Evolutionary conservation across 176 grass and related monocot genomes (phyloP).

Genomic region (Musa beccarii): DNA sequence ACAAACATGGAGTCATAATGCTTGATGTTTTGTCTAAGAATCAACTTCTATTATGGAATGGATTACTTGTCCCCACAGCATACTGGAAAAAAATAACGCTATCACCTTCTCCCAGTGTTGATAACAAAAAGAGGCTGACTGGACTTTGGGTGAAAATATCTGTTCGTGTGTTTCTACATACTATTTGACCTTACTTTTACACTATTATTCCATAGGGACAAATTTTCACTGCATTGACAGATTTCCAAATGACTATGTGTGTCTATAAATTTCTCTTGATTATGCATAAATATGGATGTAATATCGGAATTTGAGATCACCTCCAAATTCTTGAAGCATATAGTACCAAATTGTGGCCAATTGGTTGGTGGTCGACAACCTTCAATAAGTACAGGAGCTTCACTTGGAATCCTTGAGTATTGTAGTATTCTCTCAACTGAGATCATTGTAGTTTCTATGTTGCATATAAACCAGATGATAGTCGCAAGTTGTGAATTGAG

Average conservation of each 20-base stretch:
- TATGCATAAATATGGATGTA: neutral
- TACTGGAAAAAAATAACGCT: too few species aligned
- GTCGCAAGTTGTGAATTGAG: conserved; percentile 64
- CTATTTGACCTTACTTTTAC: too few species aligned
- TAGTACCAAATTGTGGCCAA: conserved; percentile 71
- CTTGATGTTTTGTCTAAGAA: too few species aligned
- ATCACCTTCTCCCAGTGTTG: too few species aligned
- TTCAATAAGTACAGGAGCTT: conserved; percentile 75
- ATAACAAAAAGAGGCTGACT: too few species aligned
- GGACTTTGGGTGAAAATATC: too few species aligned
- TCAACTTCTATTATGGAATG: too few species aligned
- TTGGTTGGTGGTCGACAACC: conserved; percentile 29
- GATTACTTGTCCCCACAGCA: too few species aligned
- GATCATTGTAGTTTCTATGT: conserved; percentile 91
- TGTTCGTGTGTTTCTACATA: too few species aligned
- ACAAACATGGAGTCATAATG: too few species aligned
- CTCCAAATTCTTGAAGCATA: conserved; percentile 72
- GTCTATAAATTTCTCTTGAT: neutral
- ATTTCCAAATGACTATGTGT: neutral
- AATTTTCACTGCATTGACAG: neutral
- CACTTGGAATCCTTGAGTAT: conserved; percentile 66
- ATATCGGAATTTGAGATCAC: conserved; percentile 18
- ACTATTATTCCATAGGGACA: too few species aligned
- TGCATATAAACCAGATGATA: conserved; percentile 85
- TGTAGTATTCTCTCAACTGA: conserved; percentile 98